These are phyloP conservation scores for Candida albicans DNA, from an alignment of 1,139 yeast genomes.

Conservation along the genomic window DNA sequence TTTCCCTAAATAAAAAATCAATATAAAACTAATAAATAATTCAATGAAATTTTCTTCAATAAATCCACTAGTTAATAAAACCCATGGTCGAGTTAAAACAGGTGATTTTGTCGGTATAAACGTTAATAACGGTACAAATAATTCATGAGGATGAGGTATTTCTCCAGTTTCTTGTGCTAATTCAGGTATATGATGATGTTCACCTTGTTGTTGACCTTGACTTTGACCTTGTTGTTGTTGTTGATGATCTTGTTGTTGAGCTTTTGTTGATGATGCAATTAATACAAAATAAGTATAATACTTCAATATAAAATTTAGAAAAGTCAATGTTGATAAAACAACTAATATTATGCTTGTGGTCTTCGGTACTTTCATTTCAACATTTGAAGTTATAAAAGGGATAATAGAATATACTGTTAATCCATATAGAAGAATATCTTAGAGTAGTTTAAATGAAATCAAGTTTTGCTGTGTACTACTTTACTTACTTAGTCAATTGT, in stretches of 20 bases:
- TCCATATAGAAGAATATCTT: no score
- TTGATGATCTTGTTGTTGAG: slow-evolving; percentile 6
- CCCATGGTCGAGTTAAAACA: slow-evolving; percentile 41
- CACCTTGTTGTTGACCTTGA: slow-evolving; percentile 16
- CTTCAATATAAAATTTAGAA: slow-evolving; percentile 29
- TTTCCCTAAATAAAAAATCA: slow-evolving; percentile 36
- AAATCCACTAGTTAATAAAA: slow-evolving; percentile 33
- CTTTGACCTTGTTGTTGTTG: background rate
- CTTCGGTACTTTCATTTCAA: slow-evolving; percentile 37
- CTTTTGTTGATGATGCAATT: slow-evolving; percentile 32
- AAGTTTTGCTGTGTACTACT: no score
- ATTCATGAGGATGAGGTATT: slow-evolving; percentile 42
- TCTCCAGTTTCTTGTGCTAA: slow-evolving; percentile 38
- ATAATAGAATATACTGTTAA: background rate
- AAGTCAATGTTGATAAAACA: slow-evolving; percentile 29
- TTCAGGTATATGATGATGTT: background rate
- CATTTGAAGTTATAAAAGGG: background rate
- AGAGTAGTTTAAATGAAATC: no score
- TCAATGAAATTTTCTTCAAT: slow-evolving; percentile 37
- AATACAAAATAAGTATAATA: slow-evolving; percentile 34
- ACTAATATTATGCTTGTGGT: slow-evolving; percentile 37
- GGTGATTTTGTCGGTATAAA: slow-evolving; percentile 42
- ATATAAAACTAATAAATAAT: slow-evolving; percentile 24
- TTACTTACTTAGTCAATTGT: no score
- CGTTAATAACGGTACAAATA: slow-evolving; percentile 40